These are phyloP conservation scores for Sporobolomyces pararoseus DNA, from an alignment of 768 basidiomycete species.

Conservation along the genomic window DNA sequence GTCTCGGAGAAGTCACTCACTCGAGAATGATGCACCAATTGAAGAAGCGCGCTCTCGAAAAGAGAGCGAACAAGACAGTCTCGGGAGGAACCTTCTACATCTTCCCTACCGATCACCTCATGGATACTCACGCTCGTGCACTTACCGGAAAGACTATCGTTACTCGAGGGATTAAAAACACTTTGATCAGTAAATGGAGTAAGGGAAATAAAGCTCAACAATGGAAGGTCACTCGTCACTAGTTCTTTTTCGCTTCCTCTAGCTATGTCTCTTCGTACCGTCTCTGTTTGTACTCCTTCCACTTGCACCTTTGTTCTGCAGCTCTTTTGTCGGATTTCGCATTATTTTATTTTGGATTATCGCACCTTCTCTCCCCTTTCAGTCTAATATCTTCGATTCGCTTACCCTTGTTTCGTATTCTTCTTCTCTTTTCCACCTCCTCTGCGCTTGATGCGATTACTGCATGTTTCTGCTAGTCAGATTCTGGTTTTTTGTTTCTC, in stretches of 20 bases:
- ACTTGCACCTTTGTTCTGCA: no score
- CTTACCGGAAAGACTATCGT: conserved; percentile 26
- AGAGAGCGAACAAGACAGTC: conserved; percentile 25
- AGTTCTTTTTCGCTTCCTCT: not conserved
- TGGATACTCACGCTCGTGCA: conserved; percentile 15
- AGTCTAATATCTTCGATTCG: not conserved
- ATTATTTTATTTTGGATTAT: not conserved
- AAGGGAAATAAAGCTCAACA: conserved; percentile 15
- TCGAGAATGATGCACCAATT: not conserved
- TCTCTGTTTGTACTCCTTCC: no score
- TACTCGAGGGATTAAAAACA: conserved; percentile 16
- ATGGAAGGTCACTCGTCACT: conserved; percentile 5
- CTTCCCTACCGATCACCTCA: conserved; percentile 29
- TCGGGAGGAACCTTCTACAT: conserved; percentile 28
- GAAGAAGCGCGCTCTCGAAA: conserved; percentile 9
- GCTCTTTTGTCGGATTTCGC: no score
- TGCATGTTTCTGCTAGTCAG: no score
- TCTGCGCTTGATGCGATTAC: no score
- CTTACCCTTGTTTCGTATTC: not conserved
- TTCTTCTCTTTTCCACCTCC: no score
- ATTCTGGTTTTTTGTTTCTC: no score
- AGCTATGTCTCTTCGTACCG: not conserved
- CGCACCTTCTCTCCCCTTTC: not conserved
- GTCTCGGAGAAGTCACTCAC: not conserved
- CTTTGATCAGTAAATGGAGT: conserved; percentile 18